phyloP scores from a whole-genome alignment of 148 eudicot species.

The Salicornia ramosissima region DNA sequence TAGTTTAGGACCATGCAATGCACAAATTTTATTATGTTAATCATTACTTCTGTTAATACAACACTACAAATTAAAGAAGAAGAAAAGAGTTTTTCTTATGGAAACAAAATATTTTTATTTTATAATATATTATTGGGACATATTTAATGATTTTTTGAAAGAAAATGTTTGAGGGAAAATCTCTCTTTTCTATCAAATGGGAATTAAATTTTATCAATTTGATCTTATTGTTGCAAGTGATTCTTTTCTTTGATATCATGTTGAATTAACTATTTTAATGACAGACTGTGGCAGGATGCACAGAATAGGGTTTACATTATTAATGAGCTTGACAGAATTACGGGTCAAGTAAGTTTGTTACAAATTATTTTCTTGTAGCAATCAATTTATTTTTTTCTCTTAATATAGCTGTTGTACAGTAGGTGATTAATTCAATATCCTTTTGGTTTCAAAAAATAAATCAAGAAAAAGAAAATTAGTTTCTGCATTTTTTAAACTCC shows the following conservation, averaged over 20 bases:
- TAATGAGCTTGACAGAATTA: constrained; percentile 75
- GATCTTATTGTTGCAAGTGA: background rate
- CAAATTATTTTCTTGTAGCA: background rate
- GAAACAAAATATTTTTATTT: no score
- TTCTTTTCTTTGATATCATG: constrained; percentile 12
- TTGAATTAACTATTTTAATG: constrained; percentile 11
- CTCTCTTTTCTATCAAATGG: background rate
- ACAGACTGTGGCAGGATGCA: constrained; percentile 87
- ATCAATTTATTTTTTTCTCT: background rate
- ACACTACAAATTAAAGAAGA: no score
- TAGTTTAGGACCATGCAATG: no score
- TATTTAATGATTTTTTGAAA: background rate
- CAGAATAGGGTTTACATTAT: constrained; percentile 62
- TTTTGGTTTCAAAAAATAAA: background rate
- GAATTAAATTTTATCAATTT: background rate
- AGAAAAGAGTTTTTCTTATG: no score
- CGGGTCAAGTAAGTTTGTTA: constrained; percentile 63
- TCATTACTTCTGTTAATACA: no score
- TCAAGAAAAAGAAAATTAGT: background rate
- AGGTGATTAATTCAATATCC: background rate
- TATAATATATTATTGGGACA: background rate
- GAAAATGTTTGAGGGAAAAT: background rate
- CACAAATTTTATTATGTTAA: no score
- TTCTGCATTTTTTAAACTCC: no score
- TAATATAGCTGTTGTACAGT: background rate